Evolutionary conservation across 257 asterid species (phyloP), one percentile per base, ranked within the genome.

Genomic region (Catharanthus roseus): DNA sequence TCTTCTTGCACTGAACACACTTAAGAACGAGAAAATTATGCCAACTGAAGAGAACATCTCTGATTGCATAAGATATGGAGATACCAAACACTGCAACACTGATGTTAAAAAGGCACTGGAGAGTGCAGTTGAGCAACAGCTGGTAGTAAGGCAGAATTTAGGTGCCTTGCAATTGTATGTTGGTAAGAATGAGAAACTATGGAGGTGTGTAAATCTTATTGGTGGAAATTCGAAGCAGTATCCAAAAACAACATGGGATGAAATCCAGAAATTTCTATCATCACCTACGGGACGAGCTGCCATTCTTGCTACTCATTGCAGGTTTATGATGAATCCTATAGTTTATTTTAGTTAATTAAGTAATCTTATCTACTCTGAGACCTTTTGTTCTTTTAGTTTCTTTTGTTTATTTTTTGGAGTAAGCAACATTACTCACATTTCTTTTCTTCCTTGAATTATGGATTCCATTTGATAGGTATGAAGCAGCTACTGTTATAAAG

Each of bases 31-130:
- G 87, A 89, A 85, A 84, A 79, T 93, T 78, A 72, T 87, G 92
- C 98, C 98, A 15, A 90, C 95, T 13, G 91, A 89, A 79, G 90
- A 81, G 77, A 87, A 93, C 84, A 90, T 93, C 39, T 38, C 84
- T 29, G 89, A 87, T 83, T 93, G 97, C 85, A 79, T 93, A 71
- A 79, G 84, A 80, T 88, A 80, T 71, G 96, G 96, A 65, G 92
- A 87, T 65, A 79, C 75, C 63, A 80, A 77, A 77, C 87, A 90
- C 82, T 89, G 88, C 61, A 83, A 84, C 71, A 86, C 93, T 69
- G 96, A 93, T 82, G 90, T 89, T 71, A 88, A 85, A 85, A 93
- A 87, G 83, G 98, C 97, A 77, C 84, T 93, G 70, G 88, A 80
- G 7, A 81, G 81, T 79, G 96, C 97, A 31, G 75, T 90, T 72